These are phyloP conservation scores for Suillus discolor DNA, from an alignment of 768 basidiomycete genomes.

Conservation along the genomic window DNA sequence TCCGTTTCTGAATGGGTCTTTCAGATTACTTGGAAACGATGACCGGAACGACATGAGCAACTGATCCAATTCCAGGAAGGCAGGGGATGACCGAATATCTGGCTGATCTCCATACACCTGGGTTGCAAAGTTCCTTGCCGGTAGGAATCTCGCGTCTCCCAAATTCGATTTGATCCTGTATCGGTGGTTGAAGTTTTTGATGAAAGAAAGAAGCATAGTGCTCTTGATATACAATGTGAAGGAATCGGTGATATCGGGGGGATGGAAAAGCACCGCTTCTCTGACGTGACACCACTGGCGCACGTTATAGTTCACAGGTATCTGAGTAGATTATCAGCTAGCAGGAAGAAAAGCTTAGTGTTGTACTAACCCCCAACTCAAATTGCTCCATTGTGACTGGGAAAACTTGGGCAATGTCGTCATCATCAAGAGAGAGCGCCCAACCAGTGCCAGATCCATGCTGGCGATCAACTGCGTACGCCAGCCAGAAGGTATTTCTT, in stretches of 20 bases:
- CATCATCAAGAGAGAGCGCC: conserved; percentile 71
- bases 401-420: conserved; percentile 71
- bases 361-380: conserved; percentile 55
- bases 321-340: conserved; percentile 32
- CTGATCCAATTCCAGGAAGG: conserved; percentile 65
- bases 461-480: conserved; percentile 69
- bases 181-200: conserved; percentile 69
- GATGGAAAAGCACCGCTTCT: conserved; percentile 63
- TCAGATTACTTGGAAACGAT: conserved; percentile 59
- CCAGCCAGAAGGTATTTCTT: conserved; percentile 74
- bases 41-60: conserved; percentile 56
- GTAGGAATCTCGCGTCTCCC: conserved; percentile 54
- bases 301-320: conserved; percentile 48
- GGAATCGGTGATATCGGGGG: conserved; percentile 64
- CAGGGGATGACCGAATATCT: conserved; percentile 61
- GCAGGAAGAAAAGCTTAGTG: conserved; percentile 1
- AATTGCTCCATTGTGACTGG: conserved; percentile 64
- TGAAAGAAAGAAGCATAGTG: conserved; percentile 59
- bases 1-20: conserved; percentile 52
- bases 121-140: conserved; percentile 31
- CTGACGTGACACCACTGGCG: conserved; percentile 70
- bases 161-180: conserved; percentile 62
- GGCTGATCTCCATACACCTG: conserved; percentile 41
- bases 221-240: conserved; percentile 75
- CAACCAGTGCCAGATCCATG: conserved; percentile 71